These are phyloP conservation scores for Psidium guajava DNA, from an alignment of 345 rosid genomes.

Conservation along the genomic window DNA sequence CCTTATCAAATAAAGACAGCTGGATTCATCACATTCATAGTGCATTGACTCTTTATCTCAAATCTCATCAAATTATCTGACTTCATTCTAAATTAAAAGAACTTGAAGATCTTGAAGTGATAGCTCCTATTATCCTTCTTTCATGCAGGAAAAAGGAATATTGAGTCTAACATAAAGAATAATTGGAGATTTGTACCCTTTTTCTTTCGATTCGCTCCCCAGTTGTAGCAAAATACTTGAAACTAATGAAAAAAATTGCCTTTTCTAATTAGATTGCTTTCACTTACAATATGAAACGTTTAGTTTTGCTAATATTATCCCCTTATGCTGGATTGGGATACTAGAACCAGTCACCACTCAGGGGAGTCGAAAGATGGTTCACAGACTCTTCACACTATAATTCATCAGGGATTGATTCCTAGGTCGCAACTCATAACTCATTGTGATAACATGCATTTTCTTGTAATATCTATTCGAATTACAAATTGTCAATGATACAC, in stretches of 20 bases:
- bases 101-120: not conserved
- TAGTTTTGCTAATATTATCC: not conserved
- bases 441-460: not conserved
- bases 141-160: not conserved
- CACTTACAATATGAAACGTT: not conserved
- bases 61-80: not conserved
- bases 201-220: not conserved
- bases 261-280: not conserved
- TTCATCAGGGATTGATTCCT: not conserved
- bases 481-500: not conserved
- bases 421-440: not conserved
- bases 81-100: not conserved
- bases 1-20: not conserved
- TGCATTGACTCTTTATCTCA: not conserved
- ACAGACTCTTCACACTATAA: not conserved
- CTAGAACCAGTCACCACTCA: not conserved
- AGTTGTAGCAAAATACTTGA: not conserved
- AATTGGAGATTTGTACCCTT: not conserved
- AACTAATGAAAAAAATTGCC: not conserved
- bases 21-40: not conserved
- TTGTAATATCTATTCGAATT: not conserved
- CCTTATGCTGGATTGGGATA: not conserved
- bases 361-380: not conserved
- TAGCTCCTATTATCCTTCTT: not conserved
- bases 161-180: not conserved